phyloP scores from a whole-genome alignment of 176 grass and related monocot genomes.

The Oryza nivara region DNA sequence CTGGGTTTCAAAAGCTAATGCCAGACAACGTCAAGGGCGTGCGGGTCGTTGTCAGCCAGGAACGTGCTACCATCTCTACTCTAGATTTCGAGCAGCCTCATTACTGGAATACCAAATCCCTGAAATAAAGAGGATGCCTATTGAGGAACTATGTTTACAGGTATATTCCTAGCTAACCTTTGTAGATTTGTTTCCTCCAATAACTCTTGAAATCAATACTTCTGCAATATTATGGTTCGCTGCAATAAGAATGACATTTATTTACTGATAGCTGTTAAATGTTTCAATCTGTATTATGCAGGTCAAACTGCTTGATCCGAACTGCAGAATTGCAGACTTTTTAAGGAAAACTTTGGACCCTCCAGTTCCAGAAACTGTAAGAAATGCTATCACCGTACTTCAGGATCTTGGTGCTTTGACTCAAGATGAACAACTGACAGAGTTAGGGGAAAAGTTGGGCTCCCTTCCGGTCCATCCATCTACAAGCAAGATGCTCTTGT shows the following conservation, averaged over 20 bases:
- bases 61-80: slow-evolving; percentile 93
- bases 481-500: slow-evolving; percentile 94
- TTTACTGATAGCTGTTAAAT: slow-evolving; percentile 33
- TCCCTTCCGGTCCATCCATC: slow-evolving; percentile 92
- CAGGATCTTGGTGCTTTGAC: slow-evolving; percentile 92
- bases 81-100: slow-evolving; percentile 77
- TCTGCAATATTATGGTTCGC: slow-evolving; percentile 14
- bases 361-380: slow-evolving; percentile 74
- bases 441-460: slow-evolving; percentile 83
- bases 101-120: slow-evolving; percentile 82
- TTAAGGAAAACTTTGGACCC: slow-evolving; percentile 91
- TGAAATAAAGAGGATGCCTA: slow-evolving; percentile 97
- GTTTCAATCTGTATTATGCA: slow-evolving; percentile 45
- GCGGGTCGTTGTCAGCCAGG: slow-evolving; percentile 93
- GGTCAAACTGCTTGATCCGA: slow-evolving; percentile 88
- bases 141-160: slow-evolving; percentile 97
- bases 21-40: slow-evolving; percentile 88
- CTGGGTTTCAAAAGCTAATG: slow-evolving; percentile 94
- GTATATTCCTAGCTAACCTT: slow-evolving; percentile 45
- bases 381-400: slow-evolving; percentile 79
- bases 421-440: slow-evolving; percentile 73
- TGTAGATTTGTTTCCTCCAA: slow-evolving; percentile 22
- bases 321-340: slow-evolving; percentile 73
- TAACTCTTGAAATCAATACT: slow-evolving; percentile 15
- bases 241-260: slow-evolving; percentile 11